These are phyloP conservation scores for Microcos paniculata DNA, from an alignment of 345 rosid genomes.

Conservation along the genomic window DNA sequence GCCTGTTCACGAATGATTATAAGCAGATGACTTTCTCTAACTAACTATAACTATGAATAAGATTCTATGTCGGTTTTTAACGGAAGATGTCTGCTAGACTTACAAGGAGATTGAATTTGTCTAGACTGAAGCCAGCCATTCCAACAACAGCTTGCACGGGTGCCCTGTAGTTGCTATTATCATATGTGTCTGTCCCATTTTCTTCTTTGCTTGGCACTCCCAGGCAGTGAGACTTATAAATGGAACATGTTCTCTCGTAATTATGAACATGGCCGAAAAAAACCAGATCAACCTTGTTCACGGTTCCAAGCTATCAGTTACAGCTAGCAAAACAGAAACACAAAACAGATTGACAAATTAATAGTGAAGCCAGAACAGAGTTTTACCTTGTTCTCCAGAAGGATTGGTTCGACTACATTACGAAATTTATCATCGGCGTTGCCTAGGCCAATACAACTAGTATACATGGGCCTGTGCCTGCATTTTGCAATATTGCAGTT, in stretches of 20 bases:
- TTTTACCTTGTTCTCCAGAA: slow-evolving; percentile 46
- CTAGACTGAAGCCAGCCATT: slow-evolving; percentile 65
- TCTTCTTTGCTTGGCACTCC: slow-evolving; percentile 51
- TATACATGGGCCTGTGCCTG: slow-evolving; percentile 75
- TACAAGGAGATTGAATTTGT: slow-evolving; percentile 37
- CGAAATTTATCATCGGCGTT: slow-evolving; percentile 24
- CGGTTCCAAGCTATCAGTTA: background rate
- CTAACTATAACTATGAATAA: background rate
- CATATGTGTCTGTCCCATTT: slow-evolving; percentile 47
- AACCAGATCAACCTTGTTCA: slow-evolving; percentile 53
- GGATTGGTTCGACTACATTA: slow-evolving; percentile 43
- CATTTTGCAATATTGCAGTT: slow-evolving; percentile 8
- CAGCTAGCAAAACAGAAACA: background rate
- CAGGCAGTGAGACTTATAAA: slow-evolving; percentile 36
- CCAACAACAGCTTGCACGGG: slow-evolving; percentile 66
- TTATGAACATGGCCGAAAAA: slow-evolving; percentile 75
- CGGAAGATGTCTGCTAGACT: background rate
- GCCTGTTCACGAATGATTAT: slow-evolving; percentile 24
- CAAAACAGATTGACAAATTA: background rate
- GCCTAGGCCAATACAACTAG: slow-evolving; percentile 11
- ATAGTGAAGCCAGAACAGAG: background rate
- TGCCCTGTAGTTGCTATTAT: slow-evolving; percentile 52
- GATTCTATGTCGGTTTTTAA: background rate
- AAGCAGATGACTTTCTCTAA: background rate
- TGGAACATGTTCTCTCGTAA: slow-evolving; percentile 65